Conservation (phyloP, 2,329 filamentous ascomycete genomes). For the Thyridium curvatum region DNA sequence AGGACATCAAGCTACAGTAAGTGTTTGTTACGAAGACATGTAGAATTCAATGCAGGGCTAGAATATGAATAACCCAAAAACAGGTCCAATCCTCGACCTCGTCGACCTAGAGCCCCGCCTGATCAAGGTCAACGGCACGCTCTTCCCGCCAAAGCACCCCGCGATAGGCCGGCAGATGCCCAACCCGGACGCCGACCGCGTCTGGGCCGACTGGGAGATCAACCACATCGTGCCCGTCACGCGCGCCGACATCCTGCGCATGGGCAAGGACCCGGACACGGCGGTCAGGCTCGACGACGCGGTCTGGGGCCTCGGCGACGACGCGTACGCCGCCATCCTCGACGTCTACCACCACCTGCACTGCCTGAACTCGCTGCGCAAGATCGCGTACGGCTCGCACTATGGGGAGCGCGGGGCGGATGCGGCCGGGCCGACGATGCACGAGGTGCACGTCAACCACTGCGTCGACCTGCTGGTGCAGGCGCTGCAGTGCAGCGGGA, state of each 20-base stretch:
- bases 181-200: conserved; percentile 16
- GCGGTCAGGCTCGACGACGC: background rate
- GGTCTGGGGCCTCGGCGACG: conserved; percentile 11
- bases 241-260: background rate
- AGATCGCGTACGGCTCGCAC: conserved; percentile 5
- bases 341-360: conserved; percentile 28
- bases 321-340: conserved; percentile 3
- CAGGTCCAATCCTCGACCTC: too few relatives aligned
- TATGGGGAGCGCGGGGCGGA: conserved; percentile 7
- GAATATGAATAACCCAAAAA: too few relatives aligned
- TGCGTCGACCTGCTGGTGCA: conserved; percentile 21
- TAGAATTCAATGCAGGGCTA: too few relatives aligned
- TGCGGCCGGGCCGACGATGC: conserved; percentile 19
- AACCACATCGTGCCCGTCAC: conserved; percentile 14
- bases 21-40: too few relatives aligned
- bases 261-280: conserved; percentile 5
- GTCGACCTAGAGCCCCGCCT: too few relatives aligned
- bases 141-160: conserved; percentile 14
- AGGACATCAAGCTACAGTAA: too few relatives aligned
- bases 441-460: conserved; percentile 16
- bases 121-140: conserved; percentile 13
- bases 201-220: conserved; percentile 22
- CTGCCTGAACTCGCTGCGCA: conserved; percentile 26
- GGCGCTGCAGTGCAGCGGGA: conserved; percentile 20
- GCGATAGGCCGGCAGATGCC: conserved; percentile 20